These are phyloP conservation scores for Cercospora sesami DNA, from an alignment of 2,329 filamentous ascomycete species.

Conservation along the genomic window DNA sequence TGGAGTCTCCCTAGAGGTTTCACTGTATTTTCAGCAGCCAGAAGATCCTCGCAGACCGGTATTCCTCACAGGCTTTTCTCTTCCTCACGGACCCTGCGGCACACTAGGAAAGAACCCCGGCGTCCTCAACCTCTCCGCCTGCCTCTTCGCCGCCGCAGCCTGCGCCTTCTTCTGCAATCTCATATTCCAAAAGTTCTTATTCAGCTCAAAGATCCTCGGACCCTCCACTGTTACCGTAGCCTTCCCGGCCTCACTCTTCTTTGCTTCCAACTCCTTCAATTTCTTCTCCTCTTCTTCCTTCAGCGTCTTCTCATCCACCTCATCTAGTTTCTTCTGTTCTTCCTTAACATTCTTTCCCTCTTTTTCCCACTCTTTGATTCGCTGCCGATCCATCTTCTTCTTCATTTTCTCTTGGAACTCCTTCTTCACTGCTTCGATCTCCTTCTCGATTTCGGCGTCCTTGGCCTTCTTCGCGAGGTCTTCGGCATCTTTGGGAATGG, in stretches of 20 bases:
- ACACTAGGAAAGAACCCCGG: constrained; percentile 78
- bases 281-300: constrained; percentile 48
- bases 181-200: constrained; percentile 88
- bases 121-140: constrained; percentile 75
- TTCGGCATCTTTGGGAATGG: constrained; percentile 69
- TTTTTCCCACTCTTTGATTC: constrained; percentile 45
- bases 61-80: accelerated
- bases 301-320: constrained; percentile 46
- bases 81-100: constrained; percentile 15
- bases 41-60: not conserved
- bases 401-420: constrained; percentile 53
- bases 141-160: constrained; percentile 75
- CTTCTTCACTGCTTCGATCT: constrained; percentile 52
- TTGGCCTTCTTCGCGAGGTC: constrained; percentile 56
- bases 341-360: constrained; percentile 65
- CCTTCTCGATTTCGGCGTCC: constrained; percentile 50
- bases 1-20: not conserved
- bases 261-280: constrained; percentile 44
- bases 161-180: constrained; percentile 76
- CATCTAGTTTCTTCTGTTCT: constrained; percentile 73
- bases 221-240: constrained; percentile 60
- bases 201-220: constrained; percentile 78
- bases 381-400: constrained; percentile 44
- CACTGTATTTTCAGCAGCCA: not conserved
- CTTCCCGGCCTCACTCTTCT: constrained; percentile 61